Evolutionary conservation across 2,329 filamentous ascomycete genomes (phyloP).

Genomic region (Aspergillus eucalypticola): DNA sequence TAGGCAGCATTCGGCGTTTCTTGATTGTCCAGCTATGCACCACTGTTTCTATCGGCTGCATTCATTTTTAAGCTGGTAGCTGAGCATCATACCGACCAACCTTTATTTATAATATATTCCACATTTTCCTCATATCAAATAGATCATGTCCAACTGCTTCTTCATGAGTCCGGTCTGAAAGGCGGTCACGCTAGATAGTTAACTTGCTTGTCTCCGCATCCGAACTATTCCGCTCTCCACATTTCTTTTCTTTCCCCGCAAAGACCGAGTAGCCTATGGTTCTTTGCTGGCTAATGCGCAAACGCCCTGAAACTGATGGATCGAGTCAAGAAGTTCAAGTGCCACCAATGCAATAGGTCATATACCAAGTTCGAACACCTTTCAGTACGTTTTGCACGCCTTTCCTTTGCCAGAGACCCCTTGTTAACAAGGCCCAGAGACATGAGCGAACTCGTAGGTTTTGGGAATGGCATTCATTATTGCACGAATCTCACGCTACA

Average conservation of each 20-base stretch:
- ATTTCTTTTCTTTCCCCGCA: background rate
- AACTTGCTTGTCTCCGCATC: background rate
- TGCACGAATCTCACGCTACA: background rate
- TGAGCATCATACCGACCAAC: background rate
- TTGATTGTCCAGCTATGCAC: background rate
- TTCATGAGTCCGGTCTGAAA: background rate
- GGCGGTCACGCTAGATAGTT: background rate
- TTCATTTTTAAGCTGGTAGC: background rate
- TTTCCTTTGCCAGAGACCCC: background rate
- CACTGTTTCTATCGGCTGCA: background rate
- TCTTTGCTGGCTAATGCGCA: background rate
- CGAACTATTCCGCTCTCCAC: background rate
- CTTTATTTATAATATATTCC: background rate
- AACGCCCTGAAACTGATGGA: background rate
- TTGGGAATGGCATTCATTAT: background rate
- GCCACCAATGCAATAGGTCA: conserved; percentile 15
- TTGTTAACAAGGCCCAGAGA: background rate
- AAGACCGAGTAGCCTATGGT: background rate
- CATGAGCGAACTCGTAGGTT: conserved; percentile 10
- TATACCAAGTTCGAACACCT: conserved; percentile 25
- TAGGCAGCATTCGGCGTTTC: conserved; percentile 5
- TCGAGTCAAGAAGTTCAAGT: conserved; percentile 17
- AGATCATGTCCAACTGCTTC: background rate
- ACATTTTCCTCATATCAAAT: background rate
- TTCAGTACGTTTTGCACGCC: conserved; percentile 10